Evolutionary conservation across 140 eudicot species (phyloP).

Genomic region (Flaveria floridana): DNA sequence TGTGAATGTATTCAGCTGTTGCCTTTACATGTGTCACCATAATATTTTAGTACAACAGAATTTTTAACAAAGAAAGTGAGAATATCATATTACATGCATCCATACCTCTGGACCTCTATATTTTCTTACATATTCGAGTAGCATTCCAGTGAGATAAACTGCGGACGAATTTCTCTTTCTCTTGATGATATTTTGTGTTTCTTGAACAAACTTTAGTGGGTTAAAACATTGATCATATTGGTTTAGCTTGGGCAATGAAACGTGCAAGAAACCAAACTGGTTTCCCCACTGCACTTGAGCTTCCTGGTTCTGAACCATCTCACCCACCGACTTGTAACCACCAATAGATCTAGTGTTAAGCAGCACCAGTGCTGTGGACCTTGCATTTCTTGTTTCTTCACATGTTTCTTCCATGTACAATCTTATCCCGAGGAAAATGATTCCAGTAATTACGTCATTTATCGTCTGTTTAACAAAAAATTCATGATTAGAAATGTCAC

Average conservation of each 20-base stretch:
- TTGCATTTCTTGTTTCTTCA: constrained; percentile 37
- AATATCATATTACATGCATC: background rate
- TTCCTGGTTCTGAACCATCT: constrained; percentile 55
- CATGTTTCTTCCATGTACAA: constrained; percentile 67
- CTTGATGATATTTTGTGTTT: constrained; percentile 44
- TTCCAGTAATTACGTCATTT: constrained; percentile 65
- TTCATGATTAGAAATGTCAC: background rate
- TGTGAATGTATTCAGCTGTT: constrained; percentile 60
- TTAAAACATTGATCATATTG: constrained; percentile 11
- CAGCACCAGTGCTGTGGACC: constrained; percentile 60
- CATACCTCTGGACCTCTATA: constrained; percentile 68
- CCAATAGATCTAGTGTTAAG: constrained; percentile 68
- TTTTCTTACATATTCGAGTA: constrained; percentile 47
- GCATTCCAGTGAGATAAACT: constrained; percentile 53
- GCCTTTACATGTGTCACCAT: constrained; percentile 39
- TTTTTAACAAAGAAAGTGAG: background rate
- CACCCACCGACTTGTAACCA: constrained; percentile 69
- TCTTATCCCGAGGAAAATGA: constrained; percentile 60
- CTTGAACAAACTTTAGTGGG: constrained; percentile 51
- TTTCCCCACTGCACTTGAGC: constrained; percentile 69
- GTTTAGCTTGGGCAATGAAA: constrained; percentile 51
- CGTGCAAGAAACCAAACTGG: constrained; percentile 66
- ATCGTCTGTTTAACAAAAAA: constrained; percentile 51
- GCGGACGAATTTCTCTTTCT: constrained; percentile 57
- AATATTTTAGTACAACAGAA: background rate